Evolutionary conservation across 225 moss, liverwort and hornwort species (phyloP).

Genomic region (Polytrichum formosum): DNA sequence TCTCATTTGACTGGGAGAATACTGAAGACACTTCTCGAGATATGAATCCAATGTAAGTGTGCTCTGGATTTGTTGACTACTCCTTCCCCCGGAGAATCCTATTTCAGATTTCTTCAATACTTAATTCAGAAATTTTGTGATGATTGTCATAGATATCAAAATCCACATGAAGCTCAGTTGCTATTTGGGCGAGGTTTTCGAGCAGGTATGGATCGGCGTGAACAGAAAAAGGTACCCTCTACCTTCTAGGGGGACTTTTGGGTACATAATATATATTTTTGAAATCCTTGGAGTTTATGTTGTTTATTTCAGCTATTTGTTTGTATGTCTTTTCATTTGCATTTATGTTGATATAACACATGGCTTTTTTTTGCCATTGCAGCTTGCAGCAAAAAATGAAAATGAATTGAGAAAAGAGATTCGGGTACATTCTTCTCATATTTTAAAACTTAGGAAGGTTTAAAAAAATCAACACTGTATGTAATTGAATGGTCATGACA

Average conservation of each 20-base stretch:
- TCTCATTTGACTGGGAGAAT: slow-evolving; percentile 99
- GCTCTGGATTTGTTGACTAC: neutral
- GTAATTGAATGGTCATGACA: no score
- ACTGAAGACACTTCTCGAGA: slow-evolving; percentile 94
- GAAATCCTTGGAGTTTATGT: no score
- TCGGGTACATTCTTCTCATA: slow-evolving; percentile 29
- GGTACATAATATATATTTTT: no score
- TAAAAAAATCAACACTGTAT: no score
- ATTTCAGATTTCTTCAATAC: neutral
- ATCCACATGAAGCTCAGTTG: slow-evolving; percentile 98
- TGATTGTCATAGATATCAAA: slow-evolving; percentile 41
- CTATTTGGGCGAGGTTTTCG: slow-evolving; percentile 98
- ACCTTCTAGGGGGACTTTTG: no score
- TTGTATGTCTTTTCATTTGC: neutral
- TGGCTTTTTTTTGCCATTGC: slow-evolving; percentile 9
- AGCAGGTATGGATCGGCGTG: slow-evolving; percentile 98
- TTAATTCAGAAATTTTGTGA: neutral
- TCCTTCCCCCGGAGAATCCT: neutral
- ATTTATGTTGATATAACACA: slow-evolving; percentile 9
- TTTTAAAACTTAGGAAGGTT: no score
- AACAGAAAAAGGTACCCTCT: slow-evolving; percentile 80
- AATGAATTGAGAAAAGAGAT: slow-evolving; percentile 93
- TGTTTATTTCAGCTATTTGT: neutral
- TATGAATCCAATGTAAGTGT: slow-evolving; percentile 48
- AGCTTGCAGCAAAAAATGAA: slow-evolving; percentile 98